Base-by-base conservation (phyloP, 148 eudicot genomes). In the Chenopodium quinoa region DNA sequence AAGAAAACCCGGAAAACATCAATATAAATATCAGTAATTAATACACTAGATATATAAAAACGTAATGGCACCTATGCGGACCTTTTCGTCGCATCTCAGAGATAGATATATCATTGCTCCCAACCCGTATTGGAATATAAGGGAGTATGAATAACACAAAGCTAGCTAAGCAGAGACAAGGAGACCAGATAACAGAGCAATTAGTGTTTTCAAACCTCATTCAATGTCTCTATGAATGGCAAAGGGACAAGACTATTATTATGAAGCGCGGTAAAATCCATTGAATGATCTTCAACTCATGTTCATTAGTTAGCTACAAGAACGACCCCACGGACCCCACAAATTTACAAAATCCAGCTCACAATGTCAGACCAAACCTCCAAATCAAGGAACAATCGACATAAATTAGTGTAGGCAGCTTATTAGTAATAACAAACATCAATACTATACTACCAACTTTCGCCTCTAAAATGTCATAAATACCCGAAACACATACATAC, bases 381-480 rank as follows among this genome's bases (percentile, higher is more conserved):
- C 80, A 69, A 64, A 67, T 32, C 23, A 22, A 56, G 83, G 75
- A 84, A 84, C 81, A 81, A 81, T 84, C 83, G 77, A 84, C 84
- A 77, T 78, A 64, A 76, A 80, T 37, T 80, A 31, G 25, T 71
- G 74, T 76, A 76, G 48, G 48, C 48, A 60, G 62, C 32, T 25
- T 29, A 27, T 37, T 6, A 37, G 44, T 37, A 5, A 37, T 37
- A 8, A 37, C 7, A 37, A 37, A 37, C 44, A 37, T 37, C 62
- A 34, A 17, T 25, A 37, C 67, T 54, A 25, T 34, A 78, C 58
- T 50, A 67, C 66, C 63, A 52, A 20, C 27, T 48, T 67, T 47
- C n/a, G 68, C 27, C 17, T 54, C 48, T 76, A 69, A 82, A 44
- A 60, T 81, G 66, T 65, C 75, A 63, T 63, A 23, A 72, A 9